Conservation (phyloP, 495 filamentous ascomycete genomes). For the Penicillium cinerascens region DNA sequence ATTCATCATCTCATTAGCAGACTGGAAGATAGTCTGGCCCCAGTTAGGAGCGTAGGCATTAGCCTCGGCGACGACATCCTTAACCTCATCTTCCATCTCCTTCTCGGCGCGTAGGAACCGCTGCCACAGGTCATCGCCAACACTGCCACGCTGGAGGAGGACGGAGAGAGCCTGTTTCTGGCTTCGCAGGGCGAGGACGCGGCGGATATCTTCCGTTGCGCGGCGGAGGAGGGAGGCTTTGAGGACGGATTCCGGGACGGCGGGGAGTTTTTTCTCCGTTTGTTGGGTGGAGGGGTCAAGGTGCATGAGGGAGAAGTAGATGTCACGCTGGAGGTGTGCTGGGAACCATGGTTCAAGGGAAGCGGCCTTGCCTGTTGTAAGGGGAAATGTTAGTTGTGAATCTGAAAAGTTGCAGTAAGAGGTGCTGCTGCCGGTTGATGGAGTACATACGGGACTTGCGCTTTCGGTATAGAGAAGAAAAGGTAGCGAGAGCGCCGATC, state of each 20-base stretch:
- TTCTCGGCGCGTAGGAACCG: constrained; percentile 86
- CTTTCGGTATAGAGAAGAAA: constrained; percentile 88
- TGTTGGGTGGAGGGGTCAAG: constrained; percentile 59
- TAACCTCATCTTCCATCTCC: constrained; percentile 94
- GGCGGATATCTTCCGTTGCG: constrained; percentile 85
- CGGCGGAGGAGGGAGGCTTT: constrained; percentile 88
- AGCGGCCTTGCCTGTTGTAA: constrained; percentile 60
- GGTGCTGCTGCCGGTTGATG: background rate
- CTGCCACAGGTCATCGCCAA: constrained; percentile 96
- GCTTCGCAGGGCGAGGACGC: constrained; percentile 78
- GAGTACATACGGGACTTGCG: constrained; percentile 76
- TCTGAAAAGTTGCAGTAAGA: no score
- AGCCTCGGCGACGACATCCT: constrained; percentile 92
- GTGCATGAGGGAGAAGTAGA: constrained; percentile 90
- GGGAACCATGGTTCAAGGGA: constrained; percentile 89
- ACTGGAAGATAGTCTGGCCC: constrained; percentile 95
- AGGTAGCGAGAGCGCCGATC: constrained; percentile 82
- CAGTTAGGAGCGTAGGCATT: constrained; percentile 83
- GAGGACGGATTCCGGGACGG: constrained; percentile 79
- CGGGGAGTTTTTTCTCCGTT: constrained; percentile 64
- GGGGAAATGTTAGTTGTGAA: background rate
- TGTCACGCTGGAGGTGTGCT: constrained; percentile 82
- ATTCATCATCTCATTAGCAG: constrained; percentile 78
- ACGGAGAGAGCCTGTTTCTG: constrained; percentile 81
- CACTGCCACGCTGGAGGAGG: constrained; percentile 81